A percentile compares a stretch with the other conserved stretches of the same genome.
phyloP scores from a whole-genome alignment of 371 early-diverging fungal species.

The Mucor racemosus region DNA sequence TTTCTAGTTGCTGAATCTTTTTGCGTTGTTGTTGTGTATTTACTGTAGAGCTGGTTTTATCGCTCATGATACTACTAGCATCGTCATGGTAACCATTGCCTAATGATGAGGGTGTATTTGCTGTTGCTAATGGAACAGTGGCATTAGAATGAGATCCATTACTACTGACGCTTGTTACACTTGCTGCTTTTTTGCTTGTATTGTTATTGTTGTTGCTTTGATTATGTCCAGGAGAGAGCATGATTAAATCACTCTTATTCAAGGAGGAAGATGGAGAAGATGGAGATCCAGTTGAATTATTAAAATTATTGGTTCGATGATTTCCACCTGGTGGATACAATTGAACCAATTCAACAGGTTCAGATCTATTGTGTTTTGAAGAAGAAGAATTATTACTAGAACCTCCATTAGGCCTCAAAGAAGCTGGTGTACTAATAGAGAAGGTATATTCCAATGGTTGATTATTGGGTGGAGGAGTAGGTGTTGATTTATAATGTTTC shows the following conservation, averaged over 20 bases:
- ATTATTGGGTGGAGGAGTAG: conserved; percentile 8
- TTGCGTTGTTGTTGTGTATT: conserved; percentile 13
- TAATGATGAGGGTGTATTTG: not conserved
- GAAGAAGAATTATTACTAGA: not conserved
- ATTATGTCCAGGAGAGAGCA: not conserved
- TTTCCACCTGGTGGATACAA: conserved; percentile 26
- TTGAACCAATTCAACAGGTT: conserved; percentile 28
- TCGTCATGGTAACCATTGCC: not conserved
- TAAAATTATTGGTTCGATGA: not conserved
- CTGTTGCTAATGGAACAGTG: not conserved
- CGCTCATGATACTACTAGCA: conserved; percentile 11
- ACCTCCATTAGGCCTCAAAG: conserved; percentile 25
- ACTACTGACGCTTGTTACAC: conserved; percentile 14
- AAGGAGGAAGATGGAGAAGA: not conserved
- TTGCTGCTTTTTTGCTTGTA: not conserved
- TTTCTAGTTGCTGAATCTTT: conserved; percentile 22
- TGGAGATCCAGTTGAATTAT: not conserved
- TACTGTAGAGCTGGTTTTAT: conserved; percentile 8
- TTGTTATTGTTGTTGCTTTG: not conserved
- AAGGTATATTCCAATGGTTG: conserved; percentile 43
- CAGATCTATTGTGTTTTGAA: conserved; percentile 8
- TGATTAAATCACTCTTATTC: conserved; percentile 4
- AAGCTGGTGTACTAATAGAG: conserved; percentile 45
- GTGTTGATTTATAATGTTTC: not conserved
- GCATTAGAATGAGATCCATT: not conserved